Evolutionary conservation across 305 asterid species (phyloP).

Genomic region (Lippia alba): DNA sequence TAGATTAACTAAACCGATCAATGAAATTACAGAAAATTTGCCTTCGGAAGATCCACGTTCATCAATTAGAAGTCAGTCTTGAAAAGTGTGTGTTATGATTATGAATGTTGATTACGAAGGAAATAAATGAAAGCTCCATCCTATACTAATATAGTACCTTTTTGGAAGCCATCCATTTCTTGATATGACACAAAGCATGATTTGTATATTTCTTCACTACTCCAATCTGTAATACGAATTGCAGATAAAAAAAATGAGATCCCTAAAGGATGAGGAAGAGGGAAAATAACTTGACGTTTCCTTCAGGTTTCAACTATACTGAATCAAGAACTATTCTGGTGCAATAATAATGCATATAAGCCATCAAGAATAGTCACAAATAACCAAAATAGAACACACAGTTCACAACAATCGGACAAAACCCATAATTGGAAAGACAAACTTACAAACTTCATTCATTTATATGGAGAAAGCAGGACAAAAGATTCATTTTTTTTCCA

Average conservation of each 20-base stretch:
- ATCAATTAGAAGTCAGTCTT: no score
- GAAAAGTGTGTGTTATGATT: no score
- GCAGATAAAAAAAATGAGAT: background rate
- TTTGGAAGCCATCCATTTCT: slow-evolving; percentile 82
- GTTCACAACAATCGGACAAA: background rate
- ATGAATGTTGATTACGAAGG: background rate
- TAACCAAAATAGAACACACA: no score
- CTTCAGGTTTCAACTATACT: background rate
- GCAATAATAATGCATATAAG: background rate
- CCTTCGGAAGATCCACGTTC: no score
- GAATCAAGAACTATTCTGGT: background rate
- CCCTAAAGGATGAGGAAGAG: background rate
- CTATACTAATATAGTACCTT: slow-evolving; percentile 48
- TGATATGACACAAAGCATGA: slow-evolving; percentile 50
- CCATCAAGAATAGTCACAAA: background rate
- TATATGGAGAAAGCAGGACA: background rate
- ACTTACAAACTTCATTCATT: slow-evolving; percentile 1
- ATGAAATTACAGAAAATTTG: no score
- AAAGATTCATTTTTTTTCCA: background rate
- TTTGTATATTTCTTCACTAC: slow-evolving; percentile 72
- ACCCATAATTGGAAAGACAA: background rate
- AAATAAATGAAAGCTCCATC: slow-evolving; percentile 9
- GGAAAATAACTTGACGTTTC: background rate
- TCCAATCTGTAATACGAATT: slow-evolving; percentile 61
- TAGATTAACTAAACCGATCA: no score